These are phyloP conservation scores for Ampelocalamus luodianensis DNA, from an alignment of 176 grass and related monocot species.

Conservation along the genomic window DNA sequence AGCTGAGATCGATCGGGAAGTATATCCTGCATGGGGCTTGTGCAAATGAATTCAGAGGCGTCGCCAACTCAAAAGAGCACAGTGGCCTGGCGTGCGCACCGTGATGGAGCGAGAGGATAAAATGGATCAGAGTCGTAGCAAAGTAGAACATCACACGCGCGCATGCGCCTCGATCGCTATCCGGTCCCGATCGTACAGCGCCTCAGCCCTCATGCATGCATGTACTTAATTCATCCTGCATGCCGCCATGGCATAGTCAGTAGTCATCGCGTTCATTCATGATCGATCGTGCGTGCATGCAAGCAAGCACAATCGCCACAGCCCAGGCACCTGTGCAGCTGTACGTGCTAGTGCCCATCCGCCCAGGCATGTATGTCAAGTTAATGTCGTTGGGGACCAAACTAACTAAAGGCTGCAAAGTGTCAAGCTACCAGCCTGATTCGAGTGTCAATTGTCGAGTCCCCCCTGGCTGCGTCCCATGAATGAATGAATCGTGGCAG, in stretches of 20 bases:
- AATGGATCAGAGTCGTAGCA: slow-evolving; percentile 31
- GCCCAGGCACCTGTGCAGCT: slow-evolving; percentile 8
- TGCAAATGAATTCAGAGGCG: slow-evolving; percentile 1
- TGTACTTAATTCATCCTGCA: neutral
- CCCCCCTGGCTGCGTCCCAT: neutral
- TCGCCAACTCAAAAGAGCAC: slow-evolving; percentile 18
- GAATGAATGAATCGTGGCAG: neutral
- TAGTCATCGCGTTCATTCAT: neutral
- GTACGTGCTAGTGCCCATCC: neutral
- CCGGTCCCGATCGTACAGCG: neutral
- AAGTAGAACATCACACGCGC: neutral
- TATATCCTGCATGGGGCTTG: neutral
- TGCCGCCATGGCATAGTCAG: neutral
- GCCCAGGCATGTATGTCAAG: neutral
- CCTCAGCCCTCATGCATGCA: neutral
- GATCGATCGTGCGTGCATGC: neutral
- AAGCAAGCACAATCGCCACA: neutral
- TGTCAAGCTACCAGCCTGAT: slow-evolving; percentile 18
- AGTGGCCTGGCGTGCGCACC: slow-evolving; percentile 16
- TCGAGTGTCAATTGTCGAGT: neutral
- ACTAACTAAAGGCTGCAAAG: neutral
- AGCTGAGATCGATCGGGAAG: neutral
- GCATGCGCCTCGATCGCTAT: neutral
- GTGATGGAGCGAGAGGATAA: slow-evolving; percentile 14
- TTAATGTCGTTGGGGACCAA: slow-evolving; percentile 23